Conservation (phyloP, 148 eudicot genomes). For the Mesembryanthemum crystallinum region DNA sequence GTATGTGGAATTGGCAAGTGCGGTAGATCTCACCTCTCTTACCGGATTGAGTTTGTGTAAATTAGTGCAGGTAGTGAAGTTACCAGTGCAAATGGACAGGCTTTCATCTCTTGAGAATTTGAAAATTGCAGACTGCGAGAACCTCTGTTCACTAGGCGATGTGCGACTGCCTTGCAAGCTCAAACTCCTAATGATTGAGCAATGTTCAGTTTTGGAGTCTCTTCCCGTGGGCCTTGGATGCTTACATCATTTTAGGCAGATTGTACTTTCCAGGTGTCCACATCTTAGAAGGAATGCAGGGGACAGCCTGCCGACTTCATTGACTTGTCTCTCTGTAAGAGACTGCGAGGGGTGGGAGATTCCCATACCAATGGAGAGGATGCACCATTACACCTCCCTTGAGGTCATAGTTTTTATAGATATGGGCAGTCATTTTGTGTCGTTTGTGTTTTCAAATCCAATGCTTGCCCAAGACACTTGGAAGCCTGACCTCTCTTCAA, state of each 20-base stretch:
- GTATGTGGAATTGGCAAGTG: background rate
- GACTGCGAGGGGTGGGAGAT: background rate
- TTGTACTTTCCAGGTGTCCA: background rate
- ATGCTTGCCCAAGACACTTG: too few species aligned
- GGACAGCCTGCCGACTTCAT: background rate
- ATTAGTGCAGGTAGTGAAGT: background rate
- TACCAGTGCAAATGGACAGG: background rate
- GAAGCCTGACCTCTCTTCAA: background rate
- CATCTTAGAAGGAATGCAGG: background rate
- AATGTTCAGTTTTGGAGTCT: background rate
- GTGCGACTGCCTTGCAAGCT: background rate
- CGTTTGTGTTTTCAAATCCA: too few species aligned
- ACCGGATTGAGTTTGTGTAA: background rate
- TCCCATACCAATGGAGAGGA: background rate
- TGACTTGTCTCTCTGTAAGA: background rate
- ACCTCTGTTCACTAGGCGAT: background rate
- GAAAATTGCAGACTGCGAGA: background rate
- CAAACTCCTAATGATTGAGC: background rate
- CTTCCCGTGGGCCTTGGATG: background rate
- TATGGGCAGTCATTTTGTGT: too few species aligned
- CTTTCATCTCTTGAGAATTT: background rate
- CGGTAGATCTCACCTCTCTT: background rate
- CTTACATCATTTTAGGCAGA: background rate
- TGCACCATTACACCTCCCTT: background rate
- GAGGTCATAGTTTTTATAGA: background rate